Evolutionary conservation across 345 rosid genomes (phyloP).

Genomic region (Balakata baccata): DNA sequence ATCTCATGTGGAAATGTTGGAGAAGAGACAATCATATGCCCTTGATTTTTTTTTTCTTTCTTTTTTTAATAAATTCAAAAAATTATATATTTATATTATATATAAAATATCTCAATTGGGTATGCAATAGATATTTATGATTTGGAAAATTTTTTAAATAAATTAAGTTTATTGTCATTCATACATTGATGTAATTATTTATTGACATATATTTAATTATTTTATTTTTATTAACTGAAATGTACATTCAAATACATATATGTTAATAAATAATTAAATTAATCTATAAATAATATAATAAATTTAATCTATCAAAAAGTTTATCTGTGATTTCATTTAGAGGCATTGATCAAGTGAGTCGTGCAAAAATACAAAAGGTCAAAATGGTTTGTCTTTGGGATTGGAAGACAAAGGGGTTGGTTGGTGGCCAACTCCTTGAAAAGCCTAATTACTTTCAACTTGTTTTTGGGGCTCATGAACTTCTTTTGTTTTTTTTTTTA

Average conservation of each 20-base stretch:
- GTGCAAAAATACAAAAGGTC: constrained; percentile 39
- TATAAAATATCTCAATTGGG: neutral
- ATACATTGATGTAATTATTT: no score
- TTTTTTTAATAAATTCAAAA: constrained; percentile 12
- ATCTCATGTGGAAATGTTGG: constrained; percentile 70
- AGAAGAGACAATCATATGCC: constrained; percentile 41
- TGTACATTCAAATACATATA: no score
- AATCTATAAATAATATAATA: no score
- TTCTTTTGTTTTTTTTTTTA: neutral
- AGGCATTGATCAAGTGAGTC: constrained; percentile 47
- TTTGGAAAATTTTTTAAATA: no score
- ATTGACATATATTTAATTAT: no score
- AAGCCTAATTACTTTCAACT: constrained; percentile 38
- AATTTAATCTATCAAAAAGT: no score
- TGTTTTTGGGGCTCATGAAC: no score
- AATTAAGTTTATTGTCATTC: no score
- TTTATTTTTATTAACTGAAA: no score
- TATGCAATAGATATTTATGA: constrained; percentile 26
- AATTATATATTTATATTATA: neutral
- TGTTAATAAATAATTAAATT: no score
- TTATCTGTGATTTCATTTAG: no score
- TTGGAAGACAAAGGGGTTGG: constrained; percentile 13
- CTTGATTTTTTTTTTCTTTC: constrained; percentile 11
- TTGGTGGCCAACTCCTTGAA: constrained; percentile 43
- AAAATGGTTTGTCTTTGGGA: constrained; percentile 9